A percentile compares a stretch with the other conserved stretches of the same genome.
These are phyloP conservation scores for Fraxinus nigra DNA, from an alignment of 305 asterid species.

Conservation along the genomic window DNA sequence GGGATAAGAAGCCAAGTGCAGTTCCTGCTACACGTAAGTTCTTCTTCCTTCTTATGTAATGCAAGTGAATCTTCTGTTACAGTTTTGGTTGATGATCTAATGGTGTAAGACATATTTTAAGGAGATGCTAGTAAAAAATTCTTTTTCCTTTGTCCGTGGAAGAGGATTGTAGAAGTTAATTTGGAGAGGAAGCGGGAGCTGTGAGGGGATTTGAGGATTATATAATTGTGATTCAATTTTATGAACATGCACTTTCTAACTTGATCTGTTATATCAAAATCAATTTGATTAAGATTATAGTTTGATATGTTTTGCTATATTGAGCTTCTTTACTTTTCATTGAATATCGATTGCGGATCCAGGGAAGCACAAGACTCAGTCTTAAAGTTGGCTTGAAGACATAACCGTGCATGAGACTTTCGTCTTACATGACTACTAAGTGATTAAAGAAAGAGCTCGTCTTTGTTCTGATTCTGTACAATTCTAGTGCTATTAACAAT, in stretches of 20 bases:
- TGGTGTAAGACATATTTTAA: neutral
- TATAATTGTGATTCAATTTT: neutral
- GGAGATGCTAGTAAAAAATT: neutral
- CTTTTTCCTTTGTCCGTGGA: neutral
- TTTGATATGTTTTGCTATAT: neutral
- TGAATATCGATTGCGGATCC: no score
- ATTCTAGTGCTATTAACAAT: no score
- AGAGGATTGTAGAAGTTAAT: neutral
- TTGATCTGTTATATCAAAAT: neutral
- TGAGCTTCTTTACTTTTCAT: neutral
- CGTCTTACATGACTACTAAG: no score
- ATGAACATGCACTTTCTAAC: neutral
- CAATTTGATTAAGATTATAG: no score
- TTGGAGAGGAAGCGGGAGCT: neutral
- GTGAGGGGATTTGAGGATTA: neutral
- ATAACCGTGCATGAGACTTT: no score
- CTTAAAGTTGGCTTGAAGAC: no score
- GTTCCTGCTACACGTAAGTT: constrained; percentile 43
- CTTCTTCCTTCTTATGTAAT: neutral
- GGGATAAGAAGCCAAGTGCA: constrained; percentile 30
- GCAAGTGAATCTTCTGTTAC: neutral
- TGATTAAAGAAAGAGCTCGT: no score
- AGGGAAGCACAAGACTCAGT: no score
- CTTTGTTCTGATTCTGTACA: no score
- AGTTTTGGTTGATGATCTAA: neutral